Evolutionary conservation across 2,329 filamentous ascomycete species (phyloP), one percentile per base, ranked within the genome.

Genomic region (Penicillium sp.): DNA sequence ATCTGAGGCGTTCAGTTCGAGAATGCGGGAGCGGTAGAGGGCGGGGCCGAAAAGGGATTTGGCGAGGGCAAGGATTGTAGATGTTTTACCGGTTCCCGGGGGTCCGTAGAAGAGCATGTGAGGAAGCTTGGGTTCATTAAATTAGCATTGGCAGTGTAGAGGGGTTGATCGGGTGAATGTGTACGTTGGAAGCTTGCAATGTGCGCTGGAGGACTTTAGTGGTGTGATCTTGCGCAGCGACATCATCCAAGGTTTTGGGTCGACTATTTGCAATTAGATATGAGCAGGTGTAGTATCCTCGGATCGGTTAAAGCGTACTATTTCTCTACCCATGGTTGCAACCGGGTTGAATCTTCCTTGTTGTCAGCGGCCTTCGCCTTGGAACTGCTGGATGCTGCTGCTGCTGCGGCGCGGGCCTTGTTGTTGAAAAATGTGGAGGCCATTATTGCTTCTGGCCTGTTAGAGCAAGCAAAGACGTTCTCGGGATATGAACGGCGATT

Each of bases 21-120:
- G 90, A n/a, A 99, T 95, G 49, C 96, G 90, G 14, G 91, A 87
- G 70, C 91, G 93, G 70, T 96, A 90, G 68, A 99, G 87, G 65
- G 96, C 91, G 43, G 95, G 95, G 1, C 95, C 96, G 78, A 96
- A 99, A 59, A 99, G 89, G 72, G 98, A 93, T 78, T 97, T 97
- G 54, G 95, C 93, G 29, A 99, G 88, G 2, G 96, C 96, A 62
- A 99, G 90, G 67, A 99, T 92, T 0, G 96, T 99, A 2, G 91
- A 96, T 1, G 95, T 99, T 80, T 99, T 99, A 66, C 95, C 95
- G 0, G 95, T 99, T 43, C 95, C 95, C 0, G 95, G 96, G 0
- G 96, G 95, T 4, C 95, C 95, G 73, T 99, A 99, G 82, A 98
- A 98, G 69, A 99, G 90, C 91, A 99, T 97, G 77, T 99, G 96